Percentiles rank a stretch among this genome's conserved stretches.
phyloP scores from a whole-genome alignment of 495 filamentous ascomycete species.

The Schizothecium vesticola region DNA sequence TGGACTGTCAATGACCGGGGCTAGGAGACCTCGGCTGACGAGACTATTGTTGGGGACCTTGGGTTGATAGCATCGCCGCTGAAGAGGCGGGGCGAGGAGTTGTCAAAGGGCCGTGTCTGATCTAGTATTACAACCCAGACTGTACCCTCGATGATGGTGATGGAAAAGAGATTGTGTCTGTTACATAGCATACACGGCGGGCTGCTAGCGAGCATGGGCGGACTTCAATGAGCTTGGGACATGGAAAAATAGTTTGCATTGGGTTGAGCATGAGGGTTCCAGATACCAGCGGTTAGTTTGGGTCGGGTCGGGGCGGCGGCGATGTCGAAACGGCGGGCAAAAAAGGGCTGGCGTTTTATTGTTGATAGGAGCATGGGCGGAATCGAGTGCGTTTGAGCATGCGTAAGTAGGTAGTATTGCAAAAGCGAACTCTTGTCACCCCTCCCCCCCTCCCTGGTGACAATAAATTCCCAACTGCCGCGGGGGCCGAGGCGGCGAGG shows the following conservation, averaged over 20 bases:
- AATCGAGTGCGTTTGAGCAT: not conserved
- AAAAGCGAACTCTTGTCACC: too few species aligned
- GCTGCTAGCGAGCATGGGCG: not conserved
- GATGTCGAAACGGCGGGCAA: not conserved
- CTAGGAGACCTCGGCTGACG: conserved; percentile 1
- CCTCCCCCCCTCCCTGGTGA: too few species aligned
- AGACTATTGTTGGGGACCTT: not conserved
- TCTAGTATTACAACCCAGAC: not conserved
- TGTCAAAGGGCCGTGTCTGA: not conserved
- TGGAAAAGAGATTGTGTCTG: not conserved
- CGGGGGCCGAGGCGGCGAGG: too few species aligned
- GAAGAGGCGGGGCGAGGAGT: not conserved
- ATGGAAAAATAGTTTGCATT: not conserved
- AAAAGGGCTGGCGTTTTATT: not conserved
- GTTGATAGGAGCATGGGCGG: not conserved
- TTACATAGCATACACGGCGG: not conserved
- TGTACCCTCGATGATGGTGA: not conserved
- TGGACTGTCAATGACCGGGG: conserved; percentile 42
- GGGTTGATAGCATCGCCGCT: not conserved
- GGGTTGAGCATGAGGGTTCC: not conserved
- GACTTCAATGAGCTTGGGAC: not conserved
- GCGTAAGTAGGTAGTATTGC: not conserved
- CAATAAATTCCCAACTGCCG: too few species aligned
- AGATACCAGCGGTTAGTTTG: not conserved
- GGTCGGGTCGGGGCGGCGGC: too few species aligned